Conservation (phyloP, 306 rosid genomes). For the Sindora glabra region DNA sequence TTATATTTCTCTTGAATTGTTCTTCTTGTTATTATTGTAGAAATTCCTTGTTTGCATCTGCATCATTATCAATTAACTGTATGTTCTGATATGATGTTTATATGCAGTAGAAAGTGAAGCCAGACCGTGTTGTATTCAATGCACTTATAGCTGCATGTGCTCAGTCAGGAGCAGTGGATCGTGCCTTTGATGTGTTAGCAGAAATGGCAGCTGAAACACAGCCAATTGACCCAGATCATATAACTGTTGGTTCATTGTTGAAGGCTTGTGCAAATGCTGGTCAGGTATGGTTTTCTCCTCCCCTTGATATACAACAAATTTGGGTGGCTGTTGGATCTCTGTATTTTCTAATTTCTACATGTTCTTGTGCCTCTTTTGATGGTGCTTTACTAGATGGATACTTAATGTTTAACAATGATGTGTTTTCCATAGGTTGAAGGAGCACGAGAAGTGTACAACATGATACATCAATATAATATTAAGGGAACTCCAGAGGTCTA, state of each 20-base stretch:
- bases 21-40: neutral
- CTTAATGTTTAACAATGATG: neutral
- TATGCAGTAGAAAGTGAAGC: constrained; percentile 99
- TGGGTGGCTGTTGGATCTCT: neutral
- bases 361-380: neutral
- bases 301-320: neutral
- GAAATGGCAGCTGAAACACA: constrained; percentile 81
- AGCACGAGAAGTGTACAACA: constrained; percentile 69
- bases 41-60: constrained; percentile 13
- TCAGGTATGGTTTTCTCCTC: constrained; percentile 50
- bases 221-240: constrained; percentile 84
- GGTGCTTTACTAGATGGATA: constrained; percentile 11
- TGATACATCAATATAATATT: constrained; percentile 60
- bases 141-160: constrained; percentile 98
- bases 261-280: constrained; percentile 87
- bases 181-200: constrained; percentile 91
- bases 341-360: neutral
- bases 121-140: constrained; percentile 99
- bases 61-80: constrained; percentile 16
- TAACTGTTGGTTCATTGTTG: constrained; percentile 88
- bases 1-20: neutral
- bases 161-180: constrained; percentile 91
- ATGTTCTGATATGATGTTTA: constrained; percentile 54
- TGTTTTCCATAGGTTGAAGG: constrained; percentile 59
- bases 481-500: constrained; percentile 92